phyloP scores from a whole-genome alignment of 495 filamentous ascomycete species.

The Aspergillus asperescens region DNA sequence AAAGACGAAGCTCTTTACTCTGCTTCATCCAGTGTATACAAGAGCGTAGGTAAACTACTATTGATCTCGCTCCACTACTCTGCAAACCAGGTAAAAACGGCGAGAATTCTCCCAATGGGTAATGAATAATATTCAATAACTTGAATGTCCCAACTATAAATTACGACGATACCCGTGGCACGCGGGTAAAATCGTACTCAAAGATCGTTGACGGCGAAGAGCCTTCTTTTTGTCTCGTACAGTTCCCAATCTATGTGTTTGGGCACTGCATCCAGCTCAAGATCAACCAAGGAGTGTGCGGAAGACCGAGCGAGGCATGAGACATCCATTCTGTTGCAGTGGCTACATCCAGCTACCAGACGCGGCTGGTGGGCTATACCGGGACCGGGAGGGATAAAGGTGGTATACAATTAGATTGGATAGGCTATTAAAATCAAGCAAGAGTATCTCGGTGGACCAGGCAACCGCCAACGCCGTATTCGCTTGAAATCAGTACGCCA shows the following conservation, averaged over 20 bases:
- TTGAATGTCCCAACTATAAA: slow-evolving; percentile 47
- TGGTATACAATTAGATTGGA: slow-evolving; percentile 2
- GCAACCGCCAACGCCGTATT: slow-evolving; percentile 25
- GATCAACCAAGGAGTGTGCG: slow-evolving; percentile 43
- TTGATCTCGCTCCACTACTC: no score
- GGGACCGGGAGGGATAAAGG: not conserved
- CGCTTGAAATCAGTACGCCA: slow-evolving; percentile 60
- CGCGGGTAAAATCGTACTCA: slow-evolving; percentile 50
- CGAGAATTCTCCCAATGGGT: not conserved
- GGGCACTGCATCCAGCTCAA: slow-evolving; percentile 51
- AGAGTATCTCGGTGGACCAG: slow-evolving; percentile 2
- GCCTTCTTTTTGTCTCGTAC: slow-evolving; percentile 50
- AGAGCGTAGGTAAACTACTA: no score
- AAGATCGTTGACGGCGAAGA: slow-evolving; percentile 42
- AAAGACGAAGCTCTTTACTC: no score
- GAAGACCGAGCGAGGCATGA: slow-evolving; percentile 54
- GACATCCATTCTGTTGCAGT: slow-evolving; percentile 26
- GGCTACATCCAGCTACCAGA: not conserved
- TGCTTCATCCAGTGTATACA: no score
- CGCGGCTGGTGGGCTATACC: not conserved
- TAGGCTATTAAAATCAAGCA: not conserved
- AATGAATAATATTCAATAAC: not conserved
- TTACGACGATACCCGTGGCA: slow-evolving; percentile 46
- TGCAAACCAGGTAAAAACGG: not conserved
- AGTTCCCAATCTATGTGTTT: slow-evolving; percentile 13